These are phyloP conservation scores for Ophiocordyceps sinensis DNA, from an alignment of 2,329 filamentous ascomycete genomes.

Conservation along the genomic window DNA sequence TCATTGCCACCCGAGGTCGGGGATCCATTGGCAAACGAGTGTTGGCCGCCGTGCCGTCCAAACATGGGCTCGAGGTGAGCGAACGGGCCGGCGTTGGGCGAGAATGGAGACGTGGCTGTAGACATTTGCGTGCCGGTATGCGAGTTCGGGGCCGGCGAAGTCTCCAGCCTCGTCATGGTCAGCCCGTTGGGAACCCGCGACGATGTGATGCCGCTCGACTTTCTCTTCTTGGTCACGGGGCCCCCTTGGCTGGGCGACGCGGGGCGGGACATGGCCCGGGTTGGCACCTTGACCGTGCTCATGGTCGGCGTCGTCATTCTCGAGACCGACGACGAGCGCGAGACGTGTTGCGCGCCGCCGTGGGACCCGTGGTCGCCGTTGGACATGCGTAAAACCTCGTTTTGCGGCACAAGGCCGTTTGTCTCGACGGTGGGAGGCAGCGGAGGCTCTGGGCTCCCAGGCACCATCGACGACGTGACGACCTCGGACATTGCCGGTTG, in stretches of 20 bases:
- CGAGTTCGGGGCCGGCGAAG: slow-evolving; percentile 25
- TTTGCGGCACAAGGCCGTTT: slow-evolving; percentile 16
- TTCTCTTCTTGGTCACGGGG: slow-evolving; percentile 66
- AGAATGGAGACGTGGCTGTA: slow-evolving; percentile 36
- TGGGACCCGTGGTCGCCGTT: neutral
- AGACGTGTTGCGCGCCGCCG: neutral
- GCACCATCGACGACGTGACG: slow-evolving; percentile 9
- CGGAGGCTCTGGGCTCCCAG: slow-evolving; percentile 4
- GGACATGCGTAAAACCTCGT: slow-evolving; percentile 30
- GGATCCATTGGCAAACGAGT: slow-evolving; percentile 38
- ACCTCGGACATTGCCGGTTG: slow-evolving; percentile 15
- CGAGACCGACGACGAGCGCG: slow-evolving; percentile 6
- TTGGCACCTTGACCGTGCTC: slow-evolving; percentile 5
- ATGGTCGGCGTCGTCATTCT: slow-evolving; percentile 18
- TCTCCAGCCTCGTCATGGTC: slow-evolving; percentile 72
- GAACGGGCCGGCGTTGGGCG: slow-evolving; percentile 30
- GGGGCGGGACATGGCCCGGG: slow-evolving; percentile 48
- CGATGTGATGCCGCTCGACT: slow-evolving; percentile 49
- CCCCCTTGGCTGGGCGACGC: slow-evolving; percentile 55
- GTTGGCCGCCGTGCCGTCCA: slow-evolving; percentile 19
- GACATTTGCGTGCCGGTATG: slow-evolving; percentile 24
- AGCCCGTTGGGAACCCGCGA: slow-evolving; percentile 59
- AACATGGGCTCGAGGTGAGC: slow-evolving; percentile 30
- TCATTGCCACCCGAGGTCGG: slow-evolving; percentile 53
- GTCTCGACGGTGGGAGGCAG: slow-evolving; percentile 11